Evolutionary conservation across 352 stramenopile genomes (phyloP), one percentile per base, ranked within the genome.

Genomic region (Pythium utonaiense): DNA sequence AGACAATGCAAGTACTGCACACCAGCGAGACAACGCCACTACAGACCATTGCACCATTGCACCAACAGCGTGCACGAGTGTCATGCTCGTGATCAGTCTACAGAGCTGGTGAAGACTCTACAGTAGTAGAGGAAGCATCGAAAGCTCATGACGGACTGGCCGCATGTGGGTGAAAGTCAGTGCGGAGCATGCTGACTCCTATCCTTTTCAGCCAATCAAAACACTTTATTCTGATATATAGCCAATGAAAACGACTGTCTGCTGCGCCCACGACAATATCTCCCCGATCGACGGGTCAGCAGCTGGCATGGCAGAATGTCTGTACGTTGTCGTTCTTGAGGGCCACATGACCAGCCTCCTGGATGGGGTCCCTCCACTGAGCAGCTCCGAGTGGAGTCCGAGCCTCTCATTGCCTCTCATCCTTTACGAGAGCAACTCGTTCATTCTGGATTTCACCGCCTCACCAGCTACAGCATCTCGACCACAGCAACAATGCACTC

Each of bases 401-500:
- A n/a, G n/a, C n/a, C n/a, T n/a, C 21, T 25, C 40, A 25, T 27
- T 14, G 24, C 40, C 19, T 8, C 17, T 4, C 19, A n/a, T 12
- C 44, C 44, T 34, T 24, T 33, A 51, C 44, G 21, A 51, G 22
- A 17, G 44, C 44, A 51, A 51, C 44, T 22, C 14, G 19, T 19
- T 33, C 44, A 30, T 33, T 33, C 27, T 9, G 22, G 22, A 30
- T 19, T 51, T 21, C 16, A 9, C 22, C 50, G 19, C 12, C 24
- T 40, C n/a, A 22, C 34, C 10, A 12, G 6, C 12, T 3, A 3
- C 53, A 40, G 4, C 24, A 44, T 22, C n/a, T 21, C 25, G n/a
- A 38, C 31, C 1, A 63, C 56, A 34, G 24, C 49, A 17, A 30
- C 21, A 21, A 40, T 48, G 36, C 56, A 50, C 56, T 55, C 47